Evolutionary conservation across 225 moss, liverwort and hornwort species (phyloP).

Genomic region (Asterella californica): DNA sequence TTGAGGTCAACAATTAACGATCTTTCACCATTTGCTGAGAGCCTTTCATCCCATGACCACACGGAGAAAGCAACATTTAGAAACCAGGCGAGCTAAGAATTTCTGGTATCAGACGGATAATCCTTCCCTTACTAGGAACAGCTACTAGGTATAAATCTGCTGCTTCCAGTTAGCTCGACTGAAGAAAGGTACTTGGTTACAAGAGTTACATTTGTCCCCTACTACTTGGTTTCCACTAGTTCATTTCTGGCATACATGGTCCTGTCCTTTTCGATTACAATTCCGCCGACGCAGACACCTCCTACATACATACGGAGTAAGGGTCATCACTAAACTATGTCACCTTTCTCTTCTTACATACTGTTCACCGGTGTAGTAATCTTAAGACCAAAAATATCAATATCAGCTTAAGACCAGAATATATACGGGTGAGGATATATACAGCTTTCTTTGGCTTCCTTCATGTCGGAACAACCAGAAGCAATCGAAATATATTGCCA

Average conservation of each 20-base stretch:
- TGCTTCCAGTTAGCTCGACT: background rate
- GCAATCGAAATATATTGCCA: background rate
- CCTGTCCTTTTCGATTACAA: too few relatives aligned
- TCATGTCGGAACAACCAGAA: background rate
- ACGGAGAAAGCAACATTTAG: background rate
- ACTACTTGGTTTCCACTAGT: background rate
- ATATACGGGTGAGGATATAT: background rate
- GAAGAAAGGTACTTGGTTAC: background rate
- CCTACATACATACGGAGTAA: too few relatives aligned
- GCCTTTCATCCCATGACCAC: constrained; percentile 33
- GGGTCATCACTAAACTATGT: background rate
- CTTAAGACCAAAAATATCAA: too few relatives aligned
- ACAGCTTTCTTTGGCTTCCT: background rate
- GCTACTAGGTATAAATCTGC: background rate
- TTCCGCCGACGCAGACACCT: too few relatives aligned
- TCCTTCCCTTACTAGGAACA: background rate
- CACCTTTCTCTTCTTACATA: background rate
- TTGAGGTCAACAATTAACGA: constrained; percentile 66
- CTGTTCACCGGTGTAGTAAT: too few relatives aligned
- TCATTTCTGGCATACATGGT: background rate
- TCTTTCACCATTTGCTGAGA: constrained; percentile 81
- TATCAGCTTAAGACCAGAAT: background rate
- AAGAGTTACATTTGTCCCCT: background rate
- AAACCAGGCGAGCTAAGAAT: background rate
- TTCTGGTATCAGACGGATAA: background rate